Evolutionary conservation across 441 rosid species (phyloP).

Genomic region (Adansonia madagascariensis): DNA sequence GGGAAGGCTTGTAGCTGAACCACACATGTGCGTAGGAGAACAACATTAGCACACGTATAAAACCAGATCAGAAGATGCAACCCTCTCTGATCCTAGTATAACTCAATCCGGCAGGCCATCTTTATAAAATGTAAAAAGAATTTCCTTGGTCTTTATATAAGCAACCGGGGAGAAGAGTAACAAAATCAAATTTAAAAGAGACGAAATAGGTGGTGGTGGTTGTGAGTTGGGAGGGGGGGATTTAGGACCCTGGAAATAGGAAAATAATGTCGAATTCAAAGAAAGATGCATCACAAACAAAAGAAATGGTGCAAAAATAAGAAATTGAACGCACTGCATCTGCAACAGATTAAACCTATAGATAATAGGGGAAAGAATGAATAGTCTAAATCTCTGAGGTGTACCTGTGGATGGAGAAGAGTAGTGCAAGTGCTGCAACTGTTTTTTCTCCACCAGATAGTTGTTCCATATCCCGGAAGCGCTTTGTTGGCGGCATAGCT

Average conservation of each 20-base stretch:
- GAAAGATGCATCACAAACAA: background rate
- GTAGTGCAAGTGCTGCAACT: conserved; percentile 95
- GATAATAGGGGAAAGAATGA: background rate
- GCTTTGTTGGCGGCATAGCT: conserved; percentile 99
- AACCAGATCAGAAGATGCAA: background rate
- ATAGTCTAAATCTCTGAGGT: conserved; percentile 5
- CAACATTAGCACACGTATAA: conserved; percentile 15
- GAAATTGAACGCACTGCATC: background rate
- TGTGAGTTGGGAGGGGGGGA: background rate
- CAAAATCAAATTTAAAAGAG: no score
- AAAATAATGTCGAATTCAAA: background rate
- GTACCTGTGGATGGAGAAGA: conserved; percentile 94
- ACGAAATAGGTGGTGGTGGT: no score
- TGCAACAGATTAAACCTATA: background rate
- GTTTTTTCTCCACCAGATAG: conserved; percentile 99
- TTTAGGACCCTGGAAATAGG: background rate
- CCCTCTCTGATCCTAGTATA: background rate
- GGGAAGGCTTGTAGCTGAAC: conserved; percentile 93
- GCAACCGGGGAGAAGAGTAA: no score
- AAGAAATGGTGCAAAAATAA: background rate
- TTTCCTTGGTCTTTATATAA: no score
- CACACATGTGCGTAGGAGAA: background rate
- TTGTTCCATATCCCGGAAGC: conserved; percentile 99
- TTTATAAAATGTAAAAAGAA: conserved; percentile 1
- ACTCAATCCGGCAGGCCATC: conserved; percentile 8